Evolutionary conservation across 2,329 filamentous ascomycete species (phyloP), one percentile per base, ranked within the genome.

Genomic region (Fusarium clavum): DNA sequence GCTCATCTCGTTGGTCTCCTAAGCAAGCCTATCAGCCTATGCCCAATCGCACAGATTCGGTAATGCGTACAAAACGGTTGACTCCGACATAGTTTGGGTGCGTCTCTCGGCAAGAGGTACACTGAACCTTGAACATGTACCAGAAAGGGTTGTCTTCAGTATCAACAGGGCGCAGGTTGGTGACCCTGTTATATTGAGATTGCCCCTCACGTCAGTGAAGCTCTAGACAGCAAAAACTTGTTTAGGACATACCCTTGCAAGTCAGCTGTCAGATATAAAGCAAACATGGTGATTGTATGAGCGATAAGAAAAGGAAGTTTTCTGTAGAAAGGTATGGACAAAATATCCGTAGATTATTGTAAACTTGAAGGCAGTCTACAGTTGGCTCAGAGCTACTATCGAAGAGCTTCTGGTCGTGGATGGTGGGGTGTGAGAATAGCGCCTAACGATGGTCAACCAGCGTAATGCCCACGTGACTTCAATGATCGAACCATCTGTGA

Each of bases 121-220:
- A 99, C 84, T 98, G 93, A 38, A 99, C 95, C 79, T 92, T 96
- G 88, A 99, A 98, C 53, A 93, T 98, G 83, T 97, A 99, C 87
- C 92, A 97, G 84, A 98, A 99, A 6, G 94, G 93, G 63, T 87
- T 88, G 20, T 93, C 92, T 74, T 90, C 84, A 9, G 90, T 94
- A 80, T 99, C 96, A 73, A 90, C 85, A 10, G 96, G 96, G 60
- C 91, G 91, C 73, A 99, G 89, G 76, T 96, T 92, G 64, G 94
- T 98, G 64, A 99, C 94, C 47, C 96, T 98, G 75, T 63, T 58
- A 62, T 66, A 45, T 57, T 47, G 52, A 57, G 61, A 47, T 64
- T 57, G 57, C 64, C 66, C 64, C 61, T 71, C 62, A 60, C 47
- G 65, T 74, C 54, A 74, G 61, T 56, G 41, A 67, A 69, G 61